Percentiles rank a stretch among this genome's conserved stretches.
phyloP scores from a whole-genome alignment of 2,329 filamentous ascomycete genomes.

The Malbranchea zuffiana region DNA sequence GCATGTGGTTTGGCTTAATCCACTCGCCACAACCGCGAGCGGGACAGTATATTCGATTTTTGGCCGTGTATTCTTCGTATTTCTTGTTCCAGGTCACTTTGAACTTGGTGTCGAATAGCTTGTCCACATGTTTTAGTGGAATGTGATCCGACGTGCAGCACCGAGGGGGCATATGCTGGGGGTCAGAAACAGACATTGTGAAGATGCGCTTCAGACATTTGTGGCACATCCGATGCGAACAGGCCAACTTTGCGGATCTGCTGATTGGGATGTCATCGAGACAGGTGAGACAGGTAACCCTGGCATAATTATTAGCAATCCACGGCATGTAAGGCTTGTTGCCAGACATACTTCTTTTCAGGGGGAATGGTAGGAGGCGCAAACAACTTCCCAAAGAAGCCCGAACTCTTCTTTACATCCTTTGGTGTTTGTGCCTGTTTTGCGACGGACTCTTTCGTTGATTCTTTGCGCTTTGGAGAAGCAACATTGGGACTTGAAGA shows the following conservation, averaged over 20 bases:
- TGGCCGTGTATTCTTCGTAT: constrained; percentile 63
- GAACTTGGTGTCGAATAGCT: constrained; percentile 61
- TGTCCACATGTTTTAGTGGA: constrained; percentile 62
- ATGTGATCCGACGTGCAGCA: constrained; percentile 69
- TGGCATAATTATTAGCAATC: no score
- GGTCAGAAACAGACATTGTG: constrained; percentile 62
- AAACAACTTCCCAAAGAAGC: constrained; percentile 9
- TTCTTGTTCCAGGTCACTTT: constrained; percentile 73
- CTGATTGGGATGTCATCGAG: constrained; percentile 54
- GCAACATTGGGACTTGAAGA: neutral
- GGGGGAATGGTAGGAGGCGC: constrained; percentile 6
- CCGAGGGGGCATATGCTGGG: constrained; percentile 70
- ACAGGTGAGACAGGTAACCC: constrained; percentile 63
- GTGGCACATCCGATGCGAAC: constrained; percentile 72
- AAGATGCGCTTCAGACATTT: constrained; percentile 65
- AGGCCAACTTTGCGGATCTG: constrained; percentile 60
- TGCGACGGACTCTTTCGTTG: neutral
- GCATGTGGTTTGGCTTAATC: constrained; percentile 64
- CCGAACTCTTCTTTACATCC: constrained; percentile 6
- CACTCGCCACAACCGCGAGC: constrained; percentile 61
- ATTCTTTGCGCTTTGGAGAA: neutral
- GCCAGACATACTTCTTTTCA: constrained; percentile 14
- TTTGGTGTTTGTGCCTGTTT: constrained; percentile 5
- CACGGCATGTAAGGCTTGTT: no score
- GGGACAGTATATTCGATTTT: constrained; percentile 69